phyloP scores from a whole-genome alignment of 306 rosid species.

The Malus sylvestris region DNA sequence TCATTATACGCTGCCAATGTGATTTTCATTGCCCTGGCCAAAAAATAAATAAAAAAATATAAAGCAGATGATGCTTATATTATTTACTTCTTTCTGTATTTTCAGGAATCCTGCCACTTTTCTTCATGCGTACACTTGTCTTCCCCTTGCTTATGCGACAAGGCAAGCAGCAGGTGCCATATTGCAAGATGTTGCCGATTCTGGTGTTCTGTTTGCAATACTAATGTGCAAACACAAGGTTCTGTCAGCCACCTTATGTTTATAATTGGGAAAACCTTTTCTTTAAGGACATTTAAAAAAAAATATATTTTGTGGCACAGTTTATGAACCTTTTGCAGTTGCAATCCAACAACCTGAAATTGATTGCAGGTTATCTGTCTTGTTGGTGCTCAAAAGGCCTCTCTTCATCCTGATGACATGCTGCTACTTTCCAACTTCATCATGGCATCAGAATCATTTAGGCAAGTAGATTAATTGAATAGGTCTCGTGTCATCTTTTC shows the following conservation, averaged over 20 bases:
- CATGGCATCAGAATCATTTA: constrained; percentile 86
- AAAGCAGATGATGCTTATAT: background rate
- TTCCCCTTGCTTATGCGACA: constrained; percentile 84
- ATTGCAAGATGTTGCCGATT: constrained; percentile 90
- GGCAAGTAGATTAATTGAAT: constrained; percentile 46
- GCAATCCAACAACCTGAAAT: constrained; percentile 26
- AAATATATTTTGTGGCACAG: background rate
- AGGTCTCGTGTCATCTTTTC: background rate
- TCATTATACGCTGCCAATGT: background rate
- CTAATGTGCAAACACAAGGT: constrained; percentile 96
- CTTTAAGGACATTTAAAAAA: background rate
- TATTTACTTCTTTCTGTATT: constrained; percentile 20
- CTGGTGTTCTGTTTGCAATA: constrained; percentile 86
- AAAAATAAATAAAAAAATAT: background rate
- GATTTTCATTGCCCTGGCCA: background rate
- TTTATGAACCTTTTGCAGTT: background rate
- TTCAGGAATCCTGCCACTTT: constrained; percentile 93
- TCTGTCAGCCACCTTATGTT: constrained; percentile 6
- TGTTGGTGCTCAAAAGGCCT: constrained; percentile 91
- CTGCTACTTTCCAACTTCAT: constrained; percentile 75
- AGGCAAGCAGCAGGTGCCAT: constrained; percentile 94
- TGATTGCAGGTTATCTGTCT: constrained; percentile 79
- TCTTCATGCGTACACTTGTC: constrained; percentile 94
- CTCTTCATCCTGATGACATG: constrained; percentile 97
- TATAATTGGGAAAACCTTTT: background rate